Conservation (phyloP, 805 yeast species). For the Teunomyces barrocoloradensis region DNA sequence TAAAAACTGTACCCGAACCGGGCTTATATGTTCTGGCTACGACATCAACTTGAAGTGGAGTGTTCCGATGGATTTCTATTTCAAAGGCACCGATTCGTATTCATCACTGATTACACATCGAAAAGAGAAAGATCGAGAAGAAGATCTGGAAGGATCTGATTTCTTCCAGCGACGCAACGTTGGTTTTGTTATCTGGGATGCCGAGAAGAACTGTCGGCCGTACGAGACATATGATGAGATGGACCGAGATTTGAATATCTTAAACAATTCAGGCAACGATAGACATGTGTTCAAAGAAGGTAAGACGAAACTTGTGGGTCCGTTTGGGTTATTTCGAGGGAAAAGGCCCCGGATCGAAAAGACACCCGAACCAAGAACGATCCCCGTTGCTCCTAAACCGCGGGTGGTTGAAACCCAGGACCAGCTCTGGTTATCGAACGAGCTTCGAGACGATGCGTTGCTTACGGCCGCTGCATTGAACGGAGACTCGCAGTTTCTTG, state of each 20-base stretch:
- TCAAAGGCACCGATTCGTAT: constrained; percentile 25
- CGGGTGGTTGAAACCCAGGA: constrained; percentile 30
- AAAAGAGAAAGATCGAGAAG: constrained; percentile 16
- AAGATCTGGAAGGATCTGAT: constrained; percentile 25
- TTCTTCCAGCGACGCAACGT: constrained; percentile 68
- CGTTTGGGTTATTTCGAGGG: constrained; percentile 72
- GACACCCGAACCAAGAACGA: neutral
- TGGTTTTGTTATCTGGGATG: constrained; percentile 71
- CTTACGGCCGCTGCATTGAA: constrained; percentile 70
- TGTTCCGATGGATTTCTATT: constrained; percentile 41
- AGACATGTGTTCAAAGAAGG: constrained; percentile 33
- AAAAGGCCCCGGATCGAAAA: constrained; percentile 16
- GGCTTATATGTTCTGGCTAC: constrained; percentile 76
- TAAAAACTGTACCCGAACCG: constrained; percentile 64
- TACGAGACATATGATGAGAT: constrained; percentile 79
- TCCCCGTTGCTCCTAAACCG: neutral
- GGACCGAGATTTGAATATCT: constrained; percentile 61
- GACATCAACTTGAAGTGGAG: constrained; percentile 80
- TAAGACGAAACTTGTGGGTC: constrained; percentile 61
- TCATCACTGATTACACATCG: constrained; percentile 27
- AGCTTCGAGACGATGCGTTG: constrained; percentile 67
- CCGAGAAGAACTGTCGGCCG: constrained; percentile 39
- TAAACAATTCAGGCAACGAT: constrained; percentile 47
- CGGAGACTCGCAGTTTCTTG: constrained; percentile 58
- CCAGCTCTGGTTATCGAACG: constrained; percentile 69